A percentile compares a stretch with the other conserved stretches of the same genome.
Evolutionary conservation across 2,329 filamentous ascomycete species (phyloP).

Genomic region (Biscogniauxia sp.): DNA sequence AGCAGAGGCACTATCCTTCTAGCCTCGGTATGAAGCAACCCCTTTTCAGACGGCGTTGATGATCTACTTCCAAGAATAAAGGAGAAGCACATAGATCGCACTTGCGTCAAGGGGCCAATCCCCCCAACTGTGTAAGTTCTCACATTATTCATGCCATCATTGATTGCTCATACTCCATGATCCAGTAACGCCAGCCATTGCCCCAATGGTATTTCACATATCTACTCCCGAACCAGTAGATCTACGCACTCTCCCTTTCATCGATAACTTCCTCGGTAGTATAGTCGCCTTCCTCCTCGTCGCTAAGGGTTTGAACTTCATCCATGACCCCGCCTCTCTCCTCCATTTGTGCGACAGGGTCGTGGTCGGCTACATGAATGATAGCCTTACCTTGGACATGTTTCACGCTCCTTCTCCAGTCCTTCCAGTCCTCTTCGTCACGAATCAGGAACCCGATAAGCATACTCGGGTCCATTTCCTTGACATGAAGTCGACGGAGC

Average conservation of each 20-base stretch:
- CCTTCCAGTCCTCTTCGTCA: conserved; percentile 77
- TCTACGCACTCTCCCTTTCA: conserved; percentile 3
- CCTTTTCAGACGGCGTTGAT: neutral
- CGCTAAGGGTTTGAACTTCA: conserved; percentile 86
- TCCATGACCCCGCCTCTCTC: conserved; percentile 76
- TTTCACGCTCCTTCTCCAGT: conserved; percentile 75
- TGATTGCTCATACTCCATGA: conserved; percentile 1
- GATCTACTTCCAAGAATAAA: neutral
- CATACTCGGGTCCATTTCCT: conserved; percentile 98
- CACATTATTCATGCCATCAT: conserved; percentile 17
- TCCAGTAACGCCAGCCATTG: conserved; percentile 3
- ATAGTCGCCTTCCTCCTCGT: conserved; percentile 55
- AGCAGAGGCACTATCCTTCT: neutral
- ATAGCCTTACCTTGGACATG: conserved; percentile 79
- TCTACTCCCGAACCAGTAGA: neutral
- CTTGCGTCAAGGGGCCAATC: conserved; percentile 12
- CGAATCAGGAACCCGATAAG: conserved; percentile 87
- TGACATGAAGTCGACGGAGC: conserved; percentile 76
- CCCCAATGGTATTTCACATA: neutral
- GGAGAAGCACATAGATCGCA: neutral
- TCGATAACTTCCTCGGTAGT: conserved; percentile 12
- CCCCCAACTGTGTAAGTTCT: conserved; percentile 20
- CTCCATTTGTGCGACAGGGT: conserved; percentile 55
- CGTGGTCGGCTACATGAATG: conserved; percentile 75
- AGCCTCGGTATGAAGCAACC: neutral